These are phyloP conservation scores for Arctium lappa DNA, from an alignment of 129 eudicot species.

Conservation along the genomic window DNA sequence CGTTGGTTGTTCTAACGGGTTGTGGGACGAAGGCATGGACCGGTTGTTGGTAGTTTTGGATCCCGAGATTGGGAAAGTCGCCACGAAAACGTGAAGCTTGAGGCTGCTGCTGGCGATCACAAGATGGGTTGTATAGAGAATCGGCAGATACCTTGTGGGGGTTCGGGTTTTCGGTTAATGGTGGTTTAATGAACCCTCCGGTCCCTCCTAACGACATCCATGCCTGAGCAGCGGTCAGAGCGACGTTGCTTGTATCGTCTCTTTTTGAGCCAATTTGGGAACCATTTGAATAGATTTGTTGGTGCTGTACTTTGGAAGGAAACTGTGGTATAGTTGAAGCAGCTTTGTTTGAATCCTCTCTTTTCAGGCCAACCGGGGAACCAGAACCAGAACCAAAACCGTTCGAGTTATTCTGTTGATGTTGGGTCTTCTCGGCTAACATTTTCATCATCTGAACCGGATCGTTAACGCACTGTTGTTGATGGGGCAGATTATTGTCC, in stretches of 20 bases:
- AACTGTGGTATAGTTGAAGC: constrained; percentile 10
- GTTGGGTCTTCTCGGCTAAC: constrained; percentile 58
- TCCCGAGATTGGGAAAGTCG: constrained; percentile 40
- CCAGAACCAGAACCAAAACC: constrained; percentile 10
- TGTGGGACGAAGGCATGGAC: constrained; percentile 44
- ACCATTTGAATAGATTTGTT: not conserved
- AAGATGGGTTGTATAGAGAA: constrained; percentile 35
- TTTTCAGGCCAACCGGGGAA: not conserved
- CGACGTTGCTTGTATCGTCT: constrained; percentile 53
- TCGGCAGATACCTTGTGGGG: constrained; percentile 42
- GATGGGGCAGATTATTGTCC: constrained; percentile 2
- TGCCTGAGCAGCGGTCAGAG: constrained; percentile 75
- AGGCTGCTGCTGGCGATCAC: constrained; percentile 49
- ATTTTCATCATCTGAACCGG: constrained; percentile 88
- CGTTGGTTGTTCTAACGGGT: constrained; percentile 47
- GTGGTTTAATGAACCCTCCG: constrained; percentile 43
- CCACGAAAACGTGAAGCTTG: constrained; percentile 65
- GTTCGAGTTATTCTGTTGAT: constrained; percentile 42
- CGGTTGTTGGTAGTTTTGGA: constrained; percentile 24
- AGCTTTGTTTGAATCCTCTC: constrained; percentile 17
- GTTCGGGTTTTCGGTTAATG: constrained; percentile 39
- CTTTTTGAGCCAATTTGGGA: constrained; percentile 20
- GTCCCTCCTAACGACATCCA: constrained; percentile 96
- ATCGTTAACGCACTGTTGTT: constrained; percentile 69
- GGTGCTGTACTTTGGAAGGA: constrained; percentile 18